Percentiles rank a stretch among this genome's conserved stretches.
Conservation (phyloP, 192 early-diverging fungal species). For the Entophlyctis helioformis region DNA sequence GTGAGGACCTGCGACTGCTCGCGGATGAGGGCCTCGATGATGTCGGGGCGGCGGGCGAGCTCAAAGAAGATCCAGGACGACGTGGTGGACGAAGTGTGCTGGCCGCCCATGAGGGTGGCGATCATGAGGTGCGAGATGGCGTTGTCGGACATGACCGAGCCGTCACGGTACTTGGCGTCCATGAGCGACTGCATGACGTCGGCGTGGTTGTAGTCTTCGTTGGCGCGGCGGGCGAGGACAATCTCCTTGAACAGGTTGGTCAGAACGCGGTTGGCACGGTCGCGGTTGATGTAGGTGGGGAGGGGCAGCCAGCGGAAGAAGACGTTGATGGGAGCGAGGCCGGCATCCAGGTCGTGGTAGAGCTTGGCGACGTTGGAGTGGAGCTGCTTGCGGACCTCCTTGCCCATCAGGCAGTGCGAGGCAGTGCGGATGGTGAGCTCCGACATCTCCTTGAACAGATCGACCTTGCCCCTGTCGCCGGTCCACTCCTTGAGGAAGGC, state of each 20-base stretch:
- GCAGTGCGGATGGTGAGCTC: conserved; percentile 92
- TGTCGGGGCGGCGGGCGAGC: conserved; percentile 63
- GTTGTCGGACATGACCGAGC: conserved; percentile 63
- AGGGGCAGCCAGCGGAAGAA: conserved; percentile 87
- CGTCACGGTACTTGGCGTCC: conserved; percentile 80
- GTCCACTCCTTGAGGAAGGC: conserved; percentile 59
- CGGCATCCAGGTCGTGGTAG: conserved; percentile 89
- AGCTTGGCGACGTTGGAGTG: conserved; percentile 69
- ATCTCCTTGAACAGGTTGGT: conserved; percentile 66
- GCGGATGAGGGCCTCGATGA: conserved; percentile 51
- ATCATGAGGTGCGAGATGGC: conserved; percentile 94
- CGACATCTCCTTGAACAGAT: conserved; percentile 70
- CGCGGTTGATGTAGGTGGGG: conserved; percentile 73
- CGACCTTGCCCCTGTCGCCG: conserved; percentile 27
- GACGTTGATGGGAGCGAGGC: conserved; percentile 90
- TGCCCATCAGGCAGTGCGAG: conserved; percentile 85
- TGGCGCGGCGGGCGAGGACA: conserved; percentile 60
- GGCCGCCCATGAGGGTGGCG: conserved; percentile 93
- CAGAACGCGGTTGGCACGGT: conserved; percentile 74
- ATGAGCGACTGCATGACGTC: conserved; percentile 80
- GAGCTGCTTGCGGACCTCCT: conserved; percentile 78
- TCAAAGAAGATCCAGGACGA: conserved; percentile 83
- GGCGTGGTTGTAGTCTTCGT: conserved; percentile 29
- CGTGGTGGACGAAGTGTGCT: conserved; percentile 90
- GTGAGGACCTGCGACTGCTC: conserved; percentile 58